Evolutionary conservation across 345 rosid genomes (phyloP).

Genomic region (Noccaea bulbosa): DNA sequence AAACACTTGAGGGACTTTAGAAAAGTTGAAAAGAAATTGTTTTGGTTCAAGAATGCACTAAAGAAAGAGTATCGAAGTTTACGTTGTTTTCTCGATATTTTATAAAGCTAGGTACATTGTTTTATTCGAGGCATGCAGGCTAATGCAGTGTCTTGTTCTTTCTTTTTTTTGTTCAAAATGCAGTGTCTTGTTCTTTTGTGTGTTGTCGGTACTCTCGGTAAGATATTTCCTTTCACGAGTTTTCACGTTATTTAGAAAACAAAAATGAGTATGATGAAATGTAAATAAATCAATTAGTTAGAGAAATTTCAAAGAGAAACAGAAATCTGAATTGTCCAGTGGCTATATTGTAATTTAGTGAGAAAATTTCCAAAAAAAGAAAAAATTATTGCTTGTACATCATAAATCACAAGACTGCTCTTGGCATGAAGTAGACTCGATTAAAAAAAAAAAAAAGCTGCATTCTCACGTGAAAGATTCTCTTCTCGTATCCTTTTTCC

Average conservation of each 20-base stretch:
- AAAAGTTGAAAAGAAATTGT: neutral
- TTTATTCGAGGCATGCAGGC: constrained; percentile 20
- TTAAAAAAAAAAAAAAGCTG: constrained; percentile 21
- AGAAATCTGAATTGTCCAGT: constrained; percentile 1
- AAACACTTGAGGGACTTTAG: neutral
- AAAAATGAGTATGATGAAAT: neutral
- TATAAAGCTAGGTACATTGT: constrained; percentile 23
- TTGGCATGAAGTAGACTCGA: constrained; percentile 6
- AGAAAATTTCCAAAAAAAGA: neutral
- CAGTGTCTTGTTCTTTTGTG: constrained; percentile 29
- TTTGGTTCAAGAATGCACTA: neutral
- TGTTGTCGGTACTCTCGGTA: constrained; percentile 20
- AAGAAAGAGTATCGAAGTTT: neutral
- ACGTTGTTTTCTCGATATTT: constrained; percentile 3
- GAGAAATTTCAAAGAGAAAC: neutral
- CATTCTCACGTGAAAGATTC: constrained; percentile 37
- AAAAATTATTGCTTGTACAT: neutral
- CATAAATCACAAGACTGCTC: constrained; percentile 5
- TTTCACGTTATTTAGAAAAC: constrained; percentile 16
- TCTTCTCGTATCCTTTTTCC: neutral
- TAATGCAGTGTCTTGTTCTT: constrained; percentile 29
- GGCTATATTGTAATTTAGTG: neutral
- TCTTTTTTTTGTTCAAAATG: neutral
- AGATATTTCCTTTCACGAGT: constrained; percentile 35
- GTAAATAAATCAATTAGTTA: neutral